A percentile compares a stretch with the other conserved stretches of the same genome.
These are phyloP conservation scores for Chaetomiaceae sp. DNA, from an alignment of 2,329 filamentous ascomycete genomes.

Conservation along the genomic window DNA sequence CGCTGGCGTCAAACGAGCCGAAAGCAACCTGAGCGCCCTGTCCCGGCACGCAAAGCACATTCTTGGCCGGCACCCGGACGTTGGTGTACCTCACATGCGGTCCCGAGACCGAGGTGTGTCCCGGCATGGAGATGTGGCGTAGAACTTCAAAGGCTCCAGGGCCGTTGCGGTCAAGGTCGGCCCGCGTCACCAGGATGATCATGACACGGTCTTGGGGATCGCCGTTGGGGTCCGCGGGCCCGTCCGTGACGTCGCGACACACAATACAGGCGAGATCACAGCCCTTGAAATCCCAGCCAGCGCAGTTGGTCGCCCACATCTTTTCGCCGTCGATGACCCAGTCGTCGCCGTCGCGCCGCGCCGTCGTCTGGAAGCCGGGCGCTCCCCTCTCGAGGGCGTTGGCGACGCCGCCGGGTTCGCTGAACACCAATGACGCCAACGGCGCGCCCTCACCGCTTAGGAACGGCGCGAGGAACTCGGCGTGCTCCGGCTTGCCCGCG, in stretches of 20 bases:
- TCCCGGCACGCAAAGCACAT: constrained; percentile 43
- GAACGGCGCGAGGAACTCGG: constrained; percentile 40
- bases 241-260: constrained; percentile 38
- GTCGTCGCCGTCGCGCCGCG: constrained; percentile 43
- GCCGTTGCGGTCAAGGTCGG: constrained; percentile 43
- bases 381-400: constrained; percentile 50
- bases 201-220: constrained; percentile 36
- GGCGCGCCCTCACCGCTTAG: constrained; percentile 41
- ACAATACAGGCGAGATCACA: constrained; percentile 50
- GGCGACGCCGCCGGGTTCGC: constrained; percentile 48
- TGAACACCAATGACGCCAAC: constrained; percentile 48
- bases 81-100: constrained; percentile 46
- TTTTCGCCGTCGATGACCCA: constrained; percentile 54
- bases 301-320: constrained; percentile 53
- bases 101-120: constrained; percentile 45
- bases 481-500: constrained; percentile 18
- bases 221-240: not conserved
- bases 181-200: constrained; percentile 47
- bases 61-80: constrained; percentile 43
- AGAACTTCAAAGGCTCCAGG: constrained; percentile 43
- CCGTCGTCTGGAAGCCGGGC: constrained; percentile 46
- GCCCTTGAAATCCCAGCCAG: constrained; percentile 50
- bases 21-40: constrained; percentile 41
- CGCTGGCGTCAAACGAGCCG: constrained; percentile 40
- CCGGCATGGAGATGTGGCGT: constrained; percentile 41